A percentile compares a stretch with the other conserved stretches of the same genome.
These are phyloP conservation scores for Malus orientalis DNA, from an alignment of 306 rosid species.

Conservation along the genomic window DNA sequence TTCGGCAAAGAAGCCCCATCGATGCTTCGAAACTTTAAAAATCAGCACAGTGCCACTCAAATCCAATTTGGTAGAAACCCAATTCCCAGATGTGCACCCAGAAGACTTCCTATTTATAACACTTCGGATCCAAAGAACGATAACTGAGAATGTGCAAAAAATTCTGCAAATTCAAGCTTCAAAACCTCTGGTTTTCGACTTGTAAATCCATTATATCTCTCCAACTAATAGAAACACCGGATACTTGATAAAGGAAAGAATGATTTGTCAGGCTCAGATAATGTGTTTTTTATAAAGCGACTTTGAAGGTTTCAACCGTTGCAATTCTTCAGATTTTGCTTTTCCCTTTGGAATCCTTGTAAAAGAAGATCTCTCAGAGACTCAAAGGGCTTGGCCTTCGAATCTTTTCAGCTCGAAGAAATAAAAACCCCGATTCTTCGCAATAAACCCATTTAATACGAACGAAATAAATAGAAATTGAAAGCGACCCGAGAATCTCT, in stretches of 20 bases:
- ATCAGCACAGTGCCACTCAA: slow-evolving; percentile 32
- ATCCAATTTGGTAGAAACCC: not conserved
- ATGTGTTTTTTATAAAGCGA: slow-evolving; percentile 26
- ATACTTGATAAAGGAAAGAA: slow-evolving; percentile 18
- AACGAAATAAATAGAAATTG: slow-evolving; percentile 10
- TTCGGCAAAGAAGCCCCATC: slow-evolving; percentile 58
- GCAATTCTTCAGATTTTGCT: slow-evolving; percentile 17
- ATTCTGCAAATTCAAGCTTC: slow-evolving; percentile 13
- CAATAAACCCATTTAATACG: slow-evolving; percentile 4
- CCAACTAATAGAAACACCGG: slow-evolving; percentile 32
- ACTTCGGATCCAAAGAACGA: slow-evolving; percentile 12
- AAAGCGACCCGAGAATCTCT: slow-evolving; percentile 6
- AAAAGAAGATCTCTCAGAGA: slow-evolving; percentile 28
- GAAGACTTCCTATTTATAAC: not conserved
- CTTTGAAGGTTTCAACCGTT: slow-evolving; percentile 74
- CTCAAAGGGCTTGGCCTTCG: slow-evolving; percentile 5
- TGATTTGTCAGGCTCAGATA: slow-evolving; percentile 13
- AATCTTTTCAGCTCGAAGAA: slow-evolving; percentile 39
- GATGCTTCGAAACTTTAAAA: slow-evolving; percentile 25
- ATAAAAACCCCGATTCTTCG: slow-evolving; percentile 19
- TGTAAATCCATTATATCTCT: slow-evolving; percentile 13
- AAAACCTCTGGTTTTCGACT: slow-evolving; percentile 10
- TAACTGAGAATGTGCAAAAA: slow-evolving; percentile 31
- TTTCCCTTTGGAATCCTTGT: slow-evolving; percentile 40
- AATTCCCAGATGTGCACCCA: slow-evolving; percentile 10